A percentile compares a stretch with the other conserved stretches of the same genome.
Evolutionary conservation across 345 rosid genomes (phyloP).

Genomic region (Eucalyptus pauciflora): DNA sequence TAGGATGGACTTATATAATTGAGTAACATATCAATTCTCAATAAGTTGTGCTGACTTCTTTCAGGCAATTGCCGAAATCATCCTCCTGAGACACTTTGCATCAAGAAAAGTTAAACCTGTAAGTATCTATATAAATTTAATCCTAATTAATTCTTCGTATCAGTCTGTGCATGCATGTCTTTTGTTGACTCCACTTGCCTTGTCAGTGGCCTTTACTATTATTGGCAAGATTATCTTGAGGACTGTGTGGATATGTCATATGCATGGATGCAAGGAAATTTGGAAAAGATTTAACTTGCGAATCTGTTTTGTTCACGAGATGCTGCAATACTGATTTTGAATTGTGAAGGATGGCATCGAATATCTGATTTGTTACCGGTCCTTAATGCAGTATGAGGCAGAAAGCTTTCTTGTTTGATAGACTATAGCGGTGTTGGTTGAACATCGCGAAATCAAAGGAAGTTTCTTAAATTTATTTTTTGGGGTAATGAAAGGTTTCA

Average conservation of each 20-base stretch:
- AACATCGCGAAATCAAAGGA: not conserved
- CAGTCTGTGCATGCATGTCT: not conserved
- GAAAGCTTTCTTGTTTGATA: not conserved
- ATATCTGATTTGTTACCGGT: not conserved
- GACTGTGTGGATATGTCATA: not conserved
- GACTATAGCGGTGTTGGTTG: not conserved
- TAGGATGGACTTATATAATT: not conserved
- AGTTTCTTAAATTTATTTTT: not conserved
- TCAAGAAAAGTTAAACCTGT: slow-evolving; percentile 57
- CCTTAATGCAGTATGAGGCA: not conserved
- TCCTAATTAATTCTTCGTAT: not conserved
- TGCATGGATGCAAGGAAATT: not conserved
- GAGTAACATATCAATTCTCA: not conserved
- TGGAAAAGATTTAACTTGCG: not conserved
- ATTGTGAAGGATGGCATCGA: not conserved
- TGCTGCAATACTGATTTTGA: not conserved
- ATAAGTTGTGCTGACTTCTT: not conserved
- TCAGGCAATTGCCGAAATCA: slow-evolving; percentile 77
- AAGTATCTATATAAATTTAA: slow-evolving; percentile 18
- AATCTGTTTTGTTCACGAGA: not conserved
- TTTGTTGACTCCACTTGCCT: not conserved
- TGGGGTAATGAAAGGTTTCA: not conserved
- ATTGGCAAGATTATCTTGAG: not conserved
- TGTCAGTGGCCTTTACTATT: not conserved
- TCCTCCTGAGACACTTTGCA: slow-evolving; percentile 70